Evolutionary conservation across 163 green algal genomes (phyloP).

Genomic region (Picocystis sp.): DNA sequence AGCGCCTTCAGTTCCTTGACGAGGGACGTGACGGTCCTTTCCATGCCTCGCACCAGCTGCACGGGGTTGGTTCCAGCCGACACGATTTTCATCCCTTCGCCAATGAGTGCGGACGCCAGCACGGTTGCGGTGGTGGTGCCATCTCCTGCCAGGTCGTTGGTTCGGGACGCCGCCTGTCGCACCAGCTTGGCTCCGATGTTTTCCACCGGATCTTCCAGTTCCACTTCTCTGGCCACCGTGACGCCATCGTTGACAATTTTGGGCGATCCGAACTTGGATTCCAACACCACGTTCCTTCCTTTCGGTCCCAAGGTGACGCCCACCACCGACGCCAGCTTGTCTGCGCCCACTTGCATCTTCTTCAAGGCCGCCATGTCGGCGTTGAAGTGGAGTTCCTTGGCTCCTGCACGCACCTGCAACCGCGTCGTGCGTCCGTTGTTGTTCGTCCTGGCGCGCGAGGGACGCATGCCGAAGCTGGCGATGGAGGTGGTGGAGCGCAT

Average conservation of each 20-base stretch:
- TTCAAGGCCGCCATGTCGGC: conserved; percentile 89
- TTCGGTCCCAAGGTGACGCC: conserved; percentile 98
- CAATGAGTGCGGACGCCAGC: conserved; percentile 89
- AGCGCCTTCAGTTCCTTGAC: conserved; percentile 69
- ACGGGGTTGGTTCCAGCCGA: conserved; percentile 83
- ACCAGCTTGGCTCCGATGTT: conserved; percentile 99
- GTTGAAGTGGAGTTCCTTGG: conserved; percentile 99
- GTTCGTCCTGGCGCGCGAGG: too few species aligned
- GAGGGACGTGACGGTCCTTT: conserved; percentile 81
- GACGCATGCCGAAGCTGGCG: too few species aligned
- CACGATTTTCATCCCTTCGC: conserved; percentile 97
- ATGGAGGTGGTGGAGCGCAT: too few species aligned
- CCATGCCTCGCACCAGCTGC: conserved; percentile 90
- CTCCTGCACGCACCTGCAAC: conserved; percentile 18
- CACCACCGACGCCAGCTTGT: conserved; percentile 96
- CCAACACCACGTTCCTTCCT: conserved; percentile 97
- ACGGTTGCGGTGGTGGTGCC: conserved; percentile 98
- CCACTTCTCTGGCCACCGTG: conserved; percentile 86
- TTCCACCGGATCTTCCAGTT: conserved; percentile 97
- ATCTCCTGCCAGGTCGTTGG: conserved; percentile 96
- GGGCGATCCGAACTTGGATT: conserved; percentile 96
- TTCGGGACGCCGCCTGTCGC: conserved; percentile 54
- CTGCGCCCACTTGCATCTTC: conserved; percentile 86
- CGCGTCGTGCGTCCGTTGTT: too few species aligned
- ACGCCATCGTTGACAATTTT: conserved; percentile 99